phyloP scores from a whole-genome alignment of 1,139 yeast genomes.

The Kluyveromyces marxianus region DNA sequence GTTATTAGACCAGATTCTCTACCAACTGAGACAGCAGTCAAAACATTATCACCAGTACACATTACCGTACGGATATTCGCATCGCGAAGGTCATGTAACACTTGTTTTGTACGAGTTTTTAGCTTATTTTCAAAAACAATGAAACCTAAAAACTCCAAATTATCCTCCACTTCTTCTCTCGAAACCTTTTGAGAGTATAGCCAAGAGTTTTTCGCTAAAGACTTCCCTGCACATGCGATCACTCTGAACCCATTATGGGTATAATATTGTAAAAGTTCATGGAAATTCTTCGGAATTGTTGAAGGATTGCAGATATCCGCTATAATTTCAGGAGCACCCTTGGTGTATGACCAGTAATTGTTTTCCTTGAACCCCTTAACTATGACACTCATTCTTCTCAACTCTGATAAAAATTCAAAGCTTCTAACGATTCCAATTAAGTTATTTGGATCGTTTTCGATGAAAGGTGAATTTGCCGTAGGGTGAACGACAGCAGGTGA shows the following conservation, averaged over 20 bases:
- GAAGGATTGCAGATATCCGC: slow-evolving; percentile 62
- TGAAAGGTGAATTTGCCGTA: slow-evolving; percentile 23
- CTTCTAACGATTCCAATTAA: slow-evolving; percentile 55
- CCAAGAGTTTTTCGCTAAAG: slow-evolving; percentile 38
- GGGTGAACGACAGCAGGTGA: slow-evolving; percentile 46
- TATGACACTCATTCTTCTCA: slow-evolving; percentile 88
- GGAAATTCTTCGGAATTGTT: slow-evolving; percentile 67
- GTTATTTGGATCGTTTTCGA: slow-evolving; percentile 32
- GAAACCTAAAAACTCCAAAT: slow-evolving; percentile 73
- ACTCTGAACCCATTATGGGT: slow-evolving; percentile 93
- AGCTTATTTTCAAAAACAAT: slow-evolving; percentile 87
- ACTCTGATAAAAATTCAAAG: slow-evolving; percentile 75
- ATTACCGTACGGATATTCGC: slow-evolving; percentile 80
- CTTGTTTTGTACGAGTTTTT: slow-evolving; percentile 57
- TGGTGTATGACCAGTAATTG: slow-evolving; percentile 51
- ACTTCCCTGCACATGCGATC: slow-evolving; percentile 83
- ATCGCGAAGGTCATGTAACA: slow-evolving; percentile 46
- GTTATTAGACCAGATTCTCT: slow-evolving; percentile 67
- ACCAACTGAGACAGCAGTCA: slow-evolving; percentile 92
- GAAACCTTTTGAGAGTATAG: slow-evolving; percentile 36
- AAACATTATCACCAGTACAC: slow-evolving; percentile 96
- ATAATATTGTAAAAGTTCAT: slow-evolving; percentile 67
- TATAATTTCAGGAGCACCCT: slow-evolving; percentile 98
- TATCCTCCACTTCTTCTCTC: slow-evolving; percentile 61
- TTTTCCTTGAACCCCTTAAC: slow-evolving; percentile 38